Conservation (phyloP, 163 green algal genomes). For the Prototheca cutis region DNA sequence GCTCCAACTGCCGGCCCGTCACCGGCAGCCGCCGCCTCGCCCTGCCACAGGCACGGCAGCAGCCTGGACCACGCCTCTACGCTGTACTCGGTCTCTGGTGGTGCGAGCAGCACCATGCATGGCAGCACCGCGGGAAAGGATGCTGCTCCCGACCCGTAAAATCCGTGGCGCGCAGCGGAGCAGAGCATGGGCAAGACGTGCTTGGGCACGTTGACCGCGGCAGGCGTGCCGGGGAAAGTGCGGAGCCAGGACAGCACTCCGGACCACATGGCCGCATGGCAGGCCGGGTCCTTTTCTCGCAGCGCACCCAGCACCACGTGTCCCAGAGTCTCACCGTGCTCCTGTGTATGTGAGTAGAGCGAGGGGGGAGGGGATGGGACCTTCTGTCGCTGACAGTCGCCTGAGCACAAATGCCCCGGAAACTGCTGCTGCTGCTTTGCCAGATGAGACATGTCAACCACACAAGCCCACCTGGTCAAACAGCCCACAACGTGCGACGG, state of each 20-base stretch:
- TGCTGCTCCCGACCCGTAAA: conserved; percentile 44
- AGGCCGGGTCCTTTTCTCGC: conserved; percentile 45
- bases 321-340: too few relatives aligned
- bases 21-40: not conserved
- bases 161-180: conserved; percentile 49
- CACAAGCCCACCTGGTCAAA: not conserved
- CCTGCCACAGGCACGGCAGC: not conserved
- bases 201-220: conserved; percentile 36
- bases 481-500: not conserved
- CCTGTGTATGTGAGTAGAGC: too few relatives aligned
- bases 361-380: too few relatives aligned
- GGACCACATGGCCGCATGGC: conserved; percentile 61
- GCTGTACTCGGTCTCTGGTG: not conserved
- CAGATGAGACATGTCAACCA: too few relatives aligned
- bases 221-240: conserved; percentile 5
- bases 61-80: not conserved
- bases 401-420: too few relatives aligned
- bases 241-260: conserved; percentile 52
- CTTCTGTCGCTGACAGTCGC: too few relatives aligned
- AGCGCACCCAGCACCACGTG: conserved; percentile 40
- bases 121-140: conserved; percentile 61
- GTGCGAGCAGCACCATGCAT: conserved; percentile 28
- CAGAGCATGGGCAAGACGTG: conserved; percentile 46
- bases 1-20: too few relatives aligned
- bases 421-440: too few relatives aligned